Percentiles rank a stretch among this genome's conserved stretches.
phyloP scores from a whole-genome alignment of 768 basidiomycete genomes.

The Austroboletus festivus region DNA sequence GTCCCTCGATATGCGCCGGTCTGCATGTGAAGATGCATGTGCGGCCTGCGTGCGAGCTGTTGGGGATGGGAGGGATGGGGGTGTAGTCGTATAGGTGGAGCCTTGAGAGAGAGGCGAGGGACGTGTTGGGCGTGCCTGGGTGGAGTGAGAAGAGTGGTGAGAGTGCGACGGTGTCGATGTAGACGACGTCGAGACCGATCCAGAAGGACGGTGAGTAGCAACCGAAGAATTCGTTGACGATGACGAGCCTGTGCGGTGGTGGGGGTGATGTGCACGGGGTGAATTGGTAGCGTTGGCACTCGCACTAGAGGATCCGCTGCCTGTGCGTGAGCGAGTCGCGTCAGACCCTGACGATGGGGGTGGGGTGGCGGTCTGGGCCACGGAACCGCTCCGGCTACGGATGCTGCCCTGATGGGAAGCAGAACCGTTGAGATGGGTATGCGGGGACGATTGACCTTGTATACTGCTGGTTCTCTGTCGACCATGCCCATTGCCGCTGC shows the following conservation, averaged over 20 bases:
- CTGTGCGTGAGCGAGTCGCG: slow-evolving; percentile 30
- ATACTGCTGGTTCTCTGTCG: slow-evolving; percentile 71
- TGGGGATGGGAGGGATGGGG: slow-evolving; percentile 2
- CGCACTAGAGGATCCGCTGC: slow-evolving; percentile 28
- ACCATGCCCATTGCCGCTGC: slow-evolving; percentile 17
- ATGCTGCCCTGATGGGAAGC: slow-evolving; percentile 33
- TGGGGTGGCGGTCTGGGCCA: slow-evolving; percentile 21
- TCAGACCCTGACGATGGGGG: slow-evolving; percentile 22
- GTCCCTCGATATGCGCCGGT: slow-evolving; percentile 76
- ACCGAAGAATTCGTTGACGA: slow-evolving; percentile 24
- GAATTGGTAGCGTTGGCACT: slow-evolving; percentile 1
- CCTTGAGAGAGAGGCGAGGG: slow-evolving; percentile 36
- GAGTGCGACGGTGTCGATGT: slow-evolving; percentile 28
- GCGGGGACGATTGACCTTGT: slow-evolving; percentile 71
- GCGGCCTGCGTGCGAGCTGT: slow-evolving; percentile 26
- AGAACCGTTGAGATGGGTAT: slow-evolving; percentile 13
- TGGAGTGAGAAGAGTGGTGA: slow-evolving; percentile 23
- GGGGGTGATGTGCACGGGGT: slow-evolving; percentile 22
- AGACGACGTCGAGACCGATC: slow-evolving; percentile 27
- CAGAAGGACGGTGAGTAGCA: slow-evolving; percentile 24
- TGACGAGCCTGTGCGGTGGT: slow-evolving; percentile 32
- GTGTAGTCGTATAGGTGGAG: slow-evolving; percentile 16
- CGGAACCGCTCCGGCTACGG: slow-evolving; percentile 32
- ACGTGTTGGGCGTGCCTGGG: slow-evolving; percentile 28
- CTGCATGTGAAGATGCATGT: slow-evolving; percentile 42